Evolutionary conservation across 345 rosid genomes (phyloP).

Genomic region (Arabidopsis suecica): DNA sequence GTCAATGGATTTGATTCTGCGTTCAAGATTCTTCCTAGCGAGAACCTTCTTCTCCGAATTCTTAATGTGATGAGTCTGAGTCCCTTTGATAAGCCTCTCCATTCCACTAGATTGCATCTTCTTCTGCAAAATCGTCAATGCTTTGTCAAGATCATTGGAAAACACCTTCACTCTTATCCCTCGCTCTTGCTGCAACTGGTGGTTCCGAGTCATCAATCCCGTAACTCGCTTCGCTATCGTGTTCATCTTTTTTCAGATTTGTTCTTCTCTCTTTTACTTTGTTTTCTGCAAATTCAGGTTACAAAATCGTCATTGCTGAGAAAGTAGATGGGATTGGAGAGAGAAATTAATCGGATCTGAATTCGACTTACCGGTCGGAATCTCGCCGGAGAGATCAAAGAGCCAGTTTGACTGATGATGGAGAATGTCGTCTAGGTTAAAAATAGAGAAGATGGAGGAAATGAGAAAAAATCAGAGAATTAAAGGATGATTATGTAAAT

Average conservation of each 20-base stretch:
- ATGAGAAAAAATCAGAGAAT: not conserved
- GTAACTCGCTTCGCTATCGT: constrained; percentile 45
- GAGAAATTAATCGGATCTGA: not conserved
- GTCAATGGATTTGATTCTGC: constrained; percentile 69
- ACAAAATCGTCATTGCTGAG: not conserved
- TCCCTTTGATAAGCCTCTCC: constrained; percentile 76
- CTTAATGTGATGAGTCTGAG: constrained; percentile 73
- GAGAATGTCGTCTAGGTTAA: constrained; percentile 11
- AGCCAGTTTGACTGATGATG: not conserved
- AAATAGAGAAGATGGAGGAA: constrained; percentile 3
- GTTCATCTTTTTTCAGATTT: constrained; percentile 34
- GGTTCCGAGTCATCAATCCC: constrained; percentile 36
- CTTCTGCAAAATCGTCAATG: constrained; percentile 70
- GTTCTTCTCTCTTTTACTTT: not conserved
- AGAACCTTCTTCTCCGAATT: constrained; percentile 92
- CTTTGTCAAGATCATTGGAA: constrained; percentile 70
- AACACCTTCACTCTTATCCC: constrained; percentile 83
- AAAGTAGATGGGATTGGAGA: not conserved
- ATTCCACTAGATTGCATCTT: constrained; percentile 88
- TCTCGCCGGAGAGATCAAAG: constrained; percentile 31
- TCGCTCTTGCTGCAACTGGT: constrained; percentile 64
- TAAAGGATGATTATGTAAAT: not conserved
- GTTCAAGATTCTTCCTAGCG: constrained; percentile 77
- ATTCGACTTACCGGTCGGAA: constrained; percentile 29
- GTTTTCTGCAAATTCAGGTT: constrained; percentile 12